Evolutionary conservation across 164 flowering plant species (phyloP).

Genomic region (Berberis thunbergii): DNA sequence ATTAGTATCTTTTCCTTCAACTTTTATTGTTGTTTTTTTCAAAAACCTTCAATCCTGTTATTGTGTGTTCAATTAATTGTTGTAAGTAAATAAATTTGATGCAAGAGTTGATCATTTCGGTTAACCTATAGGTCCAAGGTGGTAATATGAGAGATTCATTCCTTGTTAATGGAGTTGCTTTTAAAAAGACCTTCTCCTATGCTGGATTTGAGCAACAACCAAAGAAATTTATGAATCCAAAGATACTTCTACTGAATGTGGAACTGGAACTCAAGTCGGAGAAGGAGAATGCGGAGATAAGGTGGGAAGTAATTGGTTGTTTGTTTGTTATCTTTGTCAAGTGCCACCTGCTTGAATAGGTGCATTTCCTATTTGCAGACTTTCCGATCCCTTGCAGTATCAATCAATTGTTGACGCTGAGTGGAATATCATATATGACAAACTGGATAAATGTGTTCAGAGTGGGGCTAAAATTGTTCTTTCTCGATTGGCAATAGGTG

Average conservation of each 20-base stretch:
- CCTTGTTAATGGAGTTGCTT: conserved; percentile 94
- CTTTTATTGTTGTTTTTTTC: too few species aligned
- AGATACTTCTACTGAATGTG: conserved; percentile 76
- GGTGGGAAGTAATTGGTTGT: conserved; percentile 28
- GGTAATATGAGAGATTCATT: conserved; percentile 97
- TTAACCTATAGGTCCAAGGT: conserved; percentile 71
- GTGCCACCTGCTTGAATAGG: neutral
- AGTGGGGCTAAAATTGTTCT: conserved; percentile 95
- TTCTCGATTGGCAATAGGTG: conserved; percentile 95
- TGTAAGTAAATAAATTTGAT: neutral
- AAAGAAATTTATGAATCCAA: conserved; percentile 78
- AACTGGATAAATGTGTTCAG: conserved; percentile 89
- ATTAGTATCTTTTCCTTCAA: too few species aligned
- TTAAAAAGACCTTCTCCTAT: conserved; percentile 19
- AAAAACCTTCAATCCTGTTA: too few species aligned
- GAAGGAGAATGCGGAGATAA: conserved; percentile 99
- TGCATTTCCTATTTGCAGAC: conserved; percentile 32
- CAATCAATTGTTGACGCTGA: conserved; percentile 99
- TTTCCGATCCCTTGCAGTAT: conserved; percentile 89
- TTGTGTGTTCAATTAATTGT: too few species aligned
- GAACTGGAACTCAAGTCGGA: conserved; percentile 97
- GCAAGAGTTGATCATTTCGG: neutral
- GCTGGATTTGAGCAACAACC: conserved; percentile 89
- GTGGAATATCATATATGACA: conserved; percentile 99
- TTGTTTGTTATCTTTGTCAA: neutral